These are phyloP conservation scores for Aspergillus ustus DNA, from an alignment of 2,329 filamentous ascomycete species.

Conservation along the genomic window DNA sequence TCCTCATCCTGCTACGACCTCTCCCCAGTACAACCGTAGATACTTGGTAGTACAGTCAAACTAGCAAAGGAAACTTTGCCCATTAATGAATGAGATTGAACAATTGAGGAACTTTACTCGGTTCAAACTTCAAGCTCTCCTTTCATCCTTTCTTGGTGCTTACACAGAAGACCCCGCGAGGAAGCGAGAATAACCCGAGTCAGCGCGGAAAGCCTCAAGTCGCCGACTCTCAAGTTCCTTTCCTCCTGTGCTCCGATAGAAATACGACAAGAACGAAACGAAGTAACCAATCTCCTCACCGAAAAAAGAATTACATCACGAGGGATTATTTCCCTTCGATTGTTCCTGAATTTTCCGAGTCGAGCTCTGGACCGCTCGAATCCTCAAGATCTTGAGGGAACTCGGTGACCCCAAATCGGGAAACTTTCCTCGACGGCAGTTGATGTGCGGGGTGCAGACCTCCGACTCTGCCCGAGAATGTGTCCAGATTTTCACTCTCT, in stretches of 20 bases:
- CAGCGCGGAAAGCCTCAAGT: background rate
- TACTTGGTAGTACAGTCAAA: background rate
- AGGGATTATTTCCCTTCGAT: background rate
- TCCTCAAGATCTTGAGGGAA: background rate
- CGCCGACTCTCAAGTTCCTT: background rate
- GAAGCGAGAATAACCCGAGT: background rate
- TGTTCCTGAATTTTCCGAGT: constrained; percentile 1
- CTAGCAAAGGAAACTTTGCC: background rate
- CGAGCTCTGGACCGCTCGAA: background rate
- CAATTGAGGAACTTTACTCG: background rate
- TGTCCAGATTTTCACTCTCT: background rate
- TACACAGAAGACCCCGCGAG: background rate
- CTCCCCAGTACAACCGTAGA: background rate
- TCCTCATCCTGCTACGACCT: background rate
- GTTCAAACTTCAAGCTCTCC: background rate
- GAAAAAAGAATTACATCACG: background rate
- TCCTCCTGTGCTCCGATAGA: background rate
- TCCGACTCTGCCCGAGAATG: constrained; percentile 6
- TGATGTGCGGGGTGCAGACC: background rate
- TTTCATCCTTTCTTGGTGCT: background rate
- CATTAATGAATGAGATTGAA: background rate
- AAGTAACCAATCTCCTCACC: background rate
- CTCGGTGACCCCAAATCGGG: constrained; percentile 4
- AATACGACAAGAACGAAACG: background rate
- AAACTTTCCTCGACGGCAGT: constrained; percentile 3